A percentile compares a stretch with the other conserved stretches of the same genome.
Conservation (phyloP, 2,329 filamentous ascomycete species). For the Coniella vitis region DNA sequence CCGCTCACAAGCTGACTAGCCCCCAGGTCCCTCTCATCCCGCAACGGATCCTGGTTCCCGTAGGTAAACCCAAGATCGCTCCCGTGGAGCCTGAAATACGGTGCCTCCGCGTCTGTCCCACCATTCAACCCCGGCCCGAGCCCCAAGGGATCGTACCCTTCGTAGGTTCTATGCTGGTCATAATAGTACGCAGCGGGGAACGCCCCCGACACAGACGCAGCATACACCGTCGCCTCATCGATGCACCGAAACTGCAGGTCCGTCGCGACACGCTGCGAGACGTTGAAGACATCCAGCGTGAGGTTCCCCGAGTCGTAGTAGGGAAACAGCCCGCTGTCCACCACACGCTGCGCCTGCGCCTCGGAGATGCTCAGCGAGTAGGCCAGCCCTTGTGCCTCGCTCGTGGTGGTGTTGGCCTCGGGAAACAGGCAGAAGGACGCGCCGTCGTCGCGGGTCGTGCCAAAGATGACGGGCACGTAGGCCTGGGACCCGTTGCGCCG, state of each 20-base stretch:
- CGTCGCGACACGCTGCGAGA: slow-evolving; percentile 43
- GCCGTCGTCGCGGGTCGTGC: slow-evolving; percentile 41
- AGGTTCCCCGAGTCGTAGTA: slow-evolving; percentile 40
- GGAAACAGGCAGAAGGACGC: slow-evolving; percentile 43
- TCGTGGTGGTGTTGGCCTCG: slow-evolving; percentile 32
- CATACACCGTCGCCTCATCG: slow-evolving; percentile 48
- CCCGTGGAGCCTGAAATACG: slow-evolving; percentile 12
- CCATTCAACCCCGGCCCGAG: slow-evolving; percentile 6
- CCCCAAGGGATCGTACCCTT: slow-evolving; percentile 9
- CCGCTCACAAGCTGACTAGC: slow-evolving; percentile 14
- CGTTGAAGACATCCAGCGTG: slow-evolving; percentile 48
- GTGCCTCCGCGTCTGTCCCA: slow-evolving; percentile 3
- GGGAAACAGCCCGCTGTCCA: slow-evolving; percentile 41
- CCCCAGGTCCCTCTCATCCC: slow-evolving; percentile 8
- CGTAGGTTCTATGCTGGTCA: slow-evolving; percentile 8
- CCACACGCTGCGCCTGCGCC: slow-evolving; percentile 33
- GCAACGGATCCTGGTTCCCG: slow-evolving; percentile 9
- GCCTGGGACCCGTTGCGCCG: slow-evolving; percentile 37
- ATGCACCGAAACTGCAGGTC: slow-evolving; percentile 49
- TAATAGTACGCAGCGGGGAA: slow-evolving; percentile 14
- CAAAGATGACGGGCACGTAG: slow-evolving; percentile 45
- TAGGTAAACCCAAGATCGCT: slow-evolving; percentile 12
- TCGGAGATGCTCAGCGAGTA: slow-evolving; percentile 38
- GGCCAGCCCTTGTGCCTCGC: slow-evolving; percentile 35
- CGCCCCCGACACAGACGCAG: slow-evolving; percentile 22